Evolutionary conservation across 305 asterid species (phyloP).

Genomic region (Fraxinus nigra): DNA sequence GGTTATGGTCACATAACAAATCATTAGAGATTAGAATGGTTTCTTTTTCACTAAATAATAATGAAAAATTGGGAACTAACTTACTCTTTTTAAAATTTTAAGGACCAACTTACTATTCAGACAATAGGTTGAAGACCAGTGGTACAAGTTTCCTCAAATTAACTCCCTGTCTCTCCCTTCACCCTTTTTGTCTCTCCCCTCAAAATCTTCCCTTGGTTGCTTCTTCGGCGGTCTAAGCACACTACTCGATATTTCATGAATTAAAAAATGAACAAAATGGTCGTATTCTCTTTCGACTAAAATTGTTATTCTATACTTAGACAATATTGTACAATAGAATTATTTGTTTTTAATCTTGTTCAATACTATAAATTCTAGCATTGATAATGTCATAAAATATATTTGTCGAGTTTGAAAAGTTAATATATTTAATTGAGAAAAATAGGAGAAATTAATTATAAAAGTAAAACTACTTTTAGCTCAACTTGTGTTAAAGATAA

Average conservation of each 20-base stretch:
- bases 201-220: not conserved
- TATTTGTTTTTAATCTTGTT: too few species aligned
- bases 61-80: not conserved
- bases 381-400: too few species aligned
- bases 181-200: not conserved
- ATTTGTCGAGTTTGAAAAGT: not conserved
- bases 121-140: not conserved
- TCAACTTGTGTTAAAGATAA: not conserved
- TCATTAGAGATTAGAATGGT: not conserved
- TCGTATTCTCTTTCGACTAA: not conserved
- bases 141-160: not conserved
- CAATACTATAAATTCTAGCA: too few species aligned
- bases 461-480: not conserved
- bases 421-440: too few species aligned
- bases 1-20: not conserved
- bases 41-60: not conserved
- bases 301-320: not conserved
- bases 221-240: not conserved
- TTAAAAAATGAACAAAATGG: not conserved
- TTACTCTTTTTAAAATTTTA: not conserved
- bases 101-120: not conserved
- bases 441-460: not conserved
- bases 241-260: not conserved
- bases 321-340: not conserved
- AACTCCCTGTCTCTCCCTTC: not conserved